Evolutionary conservation across 2,329 filamentous ascomycete genomes (phyloP).

Genomic region (Aspergillus sp.): DNA sequence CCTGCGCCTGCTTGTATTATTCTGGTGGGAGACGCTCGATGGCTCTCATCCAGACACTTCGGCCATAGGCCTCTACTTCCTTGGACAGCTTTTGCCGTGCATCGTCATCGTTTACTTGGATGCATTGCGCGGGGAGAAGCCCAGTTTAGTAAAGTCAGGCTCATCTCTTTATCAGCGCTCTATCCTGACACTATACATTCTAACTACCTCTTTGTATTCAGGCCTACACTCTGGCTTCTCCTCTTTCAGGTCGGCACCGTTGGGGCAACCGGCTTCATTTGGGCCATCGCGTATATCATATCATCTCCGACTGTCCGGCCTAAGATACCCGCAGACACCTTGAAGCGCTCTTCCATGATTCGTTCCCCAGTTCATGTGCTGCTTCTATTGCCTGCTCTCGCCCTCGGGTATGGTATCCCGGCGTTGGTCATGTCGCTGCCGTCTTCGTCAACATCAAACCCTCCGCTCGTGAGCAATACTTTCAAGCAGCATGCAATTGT

Average conservation of each 20-base stretch:
- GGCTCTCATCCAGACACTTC: background rate
- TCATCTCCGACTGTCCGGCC: background rate
- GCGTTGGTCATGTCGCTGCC: background rate
- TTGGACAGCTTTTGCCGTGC: slow-evolving; percentile 1
- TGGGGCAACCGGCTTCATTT: background rate
- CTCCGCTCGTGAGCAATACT: background rate
- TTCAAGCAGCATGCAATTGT: background rate
- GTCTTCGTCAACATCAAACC: background rate
- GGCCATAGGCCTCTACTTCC: background rate
- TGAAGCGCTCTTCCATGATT: background rate
- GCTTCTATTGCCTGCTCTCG: background rate
- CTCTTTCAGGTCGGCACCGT: background rate
- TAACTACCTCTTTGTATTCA: background rate
- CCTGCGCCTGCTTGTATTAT: background rate
- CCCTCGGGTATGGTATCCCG: background rate
- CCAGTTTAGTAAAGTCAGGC: background rate
- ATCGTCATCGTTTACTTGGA: background rate
- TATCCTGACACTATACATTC: background rate
- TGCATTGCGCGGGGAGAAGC: background rate
- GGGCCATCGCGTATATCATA: background rate
- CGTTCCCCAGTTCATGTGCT: background rate
- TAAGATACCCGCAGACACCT: background rate
- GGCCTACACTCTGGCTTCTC: background rate
- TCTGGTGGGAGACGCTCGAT: slow-evolving; percentile 1
- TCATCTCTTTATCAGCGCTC: background rate